A percentile compares a stretch with the other conserved stretches of the same genome.
These are phyloP conservation scores for Cylindrotheca fusiformis DNA, from an alignment of 108 stramenopile genomes.

Conservation along the genomic window DNA sequence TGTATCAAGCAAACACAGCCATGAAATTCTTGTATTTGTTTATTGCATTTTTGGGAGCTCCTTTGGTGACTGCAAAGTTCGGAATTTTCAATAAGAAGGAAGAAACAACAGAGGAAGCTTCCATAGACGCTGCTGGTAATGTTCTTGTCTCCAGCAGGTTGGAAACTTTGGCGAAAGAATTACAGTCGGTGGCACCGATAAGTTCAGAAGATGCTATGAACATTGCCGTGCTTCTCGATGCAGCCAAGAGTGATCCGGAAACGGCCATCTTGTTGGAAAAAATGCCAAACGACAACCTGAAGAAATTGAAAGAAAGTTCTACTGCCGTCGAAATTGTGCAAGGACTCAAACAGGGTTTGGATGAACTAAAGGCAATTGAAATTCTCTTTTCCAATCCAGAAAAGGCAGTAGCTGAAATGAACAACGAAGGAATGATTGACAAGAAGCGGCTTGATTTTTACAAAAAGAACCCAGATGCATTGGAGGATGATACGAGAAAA, in stretches of 20 bases:
- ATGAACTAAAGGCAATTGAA: conserved; percentile 60
- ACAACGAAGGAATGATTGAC: conserved; percentile 68
- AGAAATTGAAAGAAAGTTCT: conserved; percentile 15
- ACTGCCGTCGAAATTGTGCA: conserved; percentile 41
- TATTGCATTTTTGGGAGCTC: no score
- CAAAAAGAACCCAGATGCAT: conserved; percentile 48
- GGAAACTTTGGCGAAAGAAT: not conserved
- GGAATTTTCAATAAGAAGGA: not conserved
- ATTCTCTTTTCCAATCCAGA: conserved; percentile 57
- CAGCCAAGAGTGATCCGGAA: conserved; percentile 47
- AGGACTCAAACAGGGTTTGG: conserved; percentile 47
- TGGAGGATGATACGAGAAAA: conserved; percentile 59
- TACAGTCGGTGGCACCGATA: conserved; percentile 6
- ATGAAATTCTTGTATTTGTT: no score
- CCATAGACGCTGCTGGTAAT: not conserved
- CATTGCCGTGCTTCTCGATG: conserved; percentile 45
- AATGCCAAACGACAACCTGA: conserved; percentile 27
- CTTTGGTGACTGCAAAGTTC: no score
- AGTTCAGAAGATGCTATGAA: conserved; percentile 44
- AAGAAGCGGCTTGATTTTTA: conserved; percentile 53
- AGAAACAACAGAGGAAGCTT: not conserved
- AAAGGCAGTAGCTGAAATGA: conserved; percentile 53
- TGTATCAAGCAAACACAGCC: no score
- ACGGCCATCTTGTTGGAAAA: conserved; percentile 54
- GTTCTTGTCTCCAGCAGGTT: not conserved